Evolutionary conservation across 2,329 filamentous ascomycete species (phyloP), one percentile per base, ranked within the genome.

Genomic region (Talaromyces piceae): DNA sequence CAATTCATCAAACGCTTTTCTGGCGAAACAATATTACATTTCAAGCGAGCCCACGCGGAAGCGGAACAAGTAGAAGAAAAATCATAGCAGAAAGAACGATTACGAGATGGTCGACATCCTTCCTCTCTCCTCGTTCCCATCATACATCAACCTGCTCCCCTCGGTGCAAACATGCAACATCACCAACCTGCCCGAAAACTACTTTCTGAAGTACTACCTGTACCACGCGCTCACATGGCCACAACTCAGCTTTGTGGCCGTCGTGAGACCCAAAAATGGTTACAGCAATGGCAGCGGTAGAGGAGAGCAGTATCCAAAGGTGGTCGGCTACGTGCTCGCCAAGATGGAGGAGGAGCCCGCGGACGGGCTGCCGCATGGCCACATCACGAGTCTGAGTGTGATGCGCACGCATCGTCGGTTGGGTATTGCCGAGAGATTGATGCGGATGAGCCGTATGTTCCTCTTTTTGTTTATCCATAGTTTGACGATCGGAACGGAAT

Each of bases 131-230:
- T 71, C 67, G 41, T 74, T 69, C 63, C 68, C 66, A 51, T 72
- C 73, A 56, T 71, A 97, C 75, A 95, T 98, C 73, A 86, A 91
- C 58, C 77, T 93, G 58, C 83, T 98, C 60, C 85, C 82, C 59
- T 78, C 88, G 57, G 86, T 98, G 67, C 93, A 98, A 75, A 90
- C 94, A 72, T 91, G 91, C 67, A 97, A 98, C 77, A 91, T 98
- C 68, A 95, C 94, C 70, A 98, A 98, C 77, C 81, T 98, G 49
- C 93, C 93, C 58, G 93, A 98, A 73, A 98, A 98, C 79, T 98
- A 98, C 81, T 97, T 97, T 71, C 88, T 95, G 74, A 98, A 98
- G 80, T 98, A 98, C 80, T 98, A 98, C 77, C 84, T 98, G 65
- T 98, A 98, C 81, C 93, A 98, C 73, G 91, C 91, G 13, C 83